Percentiles rank a stretch among this genome's conserved stretches.
Conservation (phyloP, 176 grass and related monocot species). For the Metroxylon sagu region DNA sequence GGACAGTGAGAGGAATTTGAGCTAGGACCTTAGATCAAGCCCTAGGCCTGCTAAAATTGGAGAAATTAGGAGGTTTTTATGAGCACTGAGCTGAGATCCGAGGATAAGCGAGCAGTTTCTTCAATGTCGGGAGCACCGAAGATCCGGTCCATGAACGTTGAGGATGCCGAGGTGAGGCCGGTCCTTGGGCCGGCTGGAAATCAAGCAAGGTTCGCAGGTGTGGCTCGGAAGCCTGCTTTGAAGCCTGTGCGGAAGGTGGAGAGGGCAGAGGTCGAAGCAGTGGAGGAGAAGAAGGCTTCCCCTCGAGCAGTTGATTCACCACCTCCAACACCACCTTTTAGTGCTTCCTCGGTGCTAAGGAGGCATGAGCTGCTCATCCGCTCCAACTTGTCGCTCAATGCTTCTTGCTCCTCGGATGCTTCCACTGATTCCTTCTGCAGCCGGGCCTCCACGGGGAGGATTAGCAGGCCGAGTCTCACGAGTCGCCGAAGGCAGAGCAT, state of each 20-base stretch:
- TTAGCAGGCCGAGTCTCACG: conserved; percentile 23
- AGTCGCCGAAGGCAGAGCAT: conserved; percentile 32
- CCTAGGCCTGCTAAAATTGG: not conserved
- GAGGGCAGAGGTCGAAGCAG: not conserved
- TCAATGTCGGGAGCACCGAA: conserved; percentile 17
- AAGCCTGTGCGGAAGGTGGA: conserved; percentile 6
- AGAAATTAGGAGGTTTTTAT: not conserved
- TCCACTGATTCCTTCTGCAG: conserved; percentile 87
- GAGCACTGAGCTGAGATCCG: not conserved
- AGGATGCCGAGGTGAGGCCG: conserved; percentile 6
- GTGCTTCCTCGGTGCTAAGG: conserved; percentile 28
- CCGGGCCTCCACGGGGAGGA: conserved; percentile 75
- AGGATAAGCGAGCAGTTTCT: not conserved
- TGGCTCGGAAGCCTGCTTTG: conserved; percentile 10
- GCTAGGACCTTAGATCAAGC: conserved; percentile 2
- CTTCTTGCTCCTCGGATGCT: conserved; percentile 77
- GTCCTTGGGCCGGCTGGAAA: conserved; percentile 19
- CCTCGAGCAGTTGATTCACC: not conserved
- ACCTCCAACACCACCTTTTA: not conserved
- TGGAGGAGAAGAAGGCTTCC: conserved; percentile 10
- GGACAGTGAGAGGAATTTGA: not conserved
- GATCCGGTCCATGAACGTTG: conserved; percentile 16
- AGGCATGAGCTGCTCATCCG: conserved; percentile 77
- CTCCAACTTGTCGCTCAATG: conserved; percentile 42
- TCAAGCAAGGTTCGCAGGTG: conserved; percentile 7